Conservation (phyloP, 1,284 basidiomycete species). For the Sutorius eximius region DNA sequence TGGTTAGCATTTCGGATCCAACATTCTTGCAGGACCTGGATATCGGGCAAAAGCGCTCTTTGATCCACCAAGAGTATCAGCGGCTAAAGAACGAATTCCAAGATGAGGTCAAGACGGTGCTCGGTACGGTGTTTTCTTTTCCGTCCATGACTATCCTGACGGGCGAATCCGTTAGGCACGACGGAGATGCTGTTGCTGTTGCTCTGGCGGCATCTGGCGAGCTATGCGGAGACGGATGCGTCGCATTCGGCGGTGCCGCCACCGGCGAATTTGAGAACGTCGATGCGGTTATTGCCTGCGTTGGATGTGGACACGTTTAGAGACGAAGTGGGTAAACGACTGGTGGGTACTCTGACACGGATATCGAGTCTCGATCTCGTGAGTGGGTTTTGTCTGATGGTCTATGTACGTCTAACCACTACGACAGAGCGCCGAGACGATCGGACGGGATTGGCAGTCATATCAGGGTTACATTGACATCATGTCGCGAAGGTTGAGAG, state of each 20-base stretch:
- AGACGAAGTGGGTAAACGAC: constrained; percentile 51
- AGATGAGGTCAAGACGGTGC: constrained; percentile 50
- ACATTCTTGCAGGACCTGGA: constrained; percentile 63
- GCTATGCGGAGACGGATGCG: constrained; percentile 50
- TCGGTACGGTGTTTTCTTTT: constrained; percentile 45
- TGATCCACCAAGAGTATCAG: constrained; percentile 62
- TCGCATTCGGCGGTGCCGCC: constrained; percentile 31
- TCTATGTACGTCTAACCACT: neutral
- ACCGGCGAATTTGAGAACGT: constrained; percentile 38
- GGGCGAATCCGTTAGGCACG: constrained; percentile 49
- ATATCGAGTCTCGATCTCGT: constrained; percentile 55
- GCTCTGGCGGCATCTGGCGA: constrained; percentile 81
- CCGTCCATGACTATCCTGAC: neutral
- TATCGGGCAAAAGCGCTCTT: constrained; percentile 61
- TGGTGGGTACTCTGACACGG: constrained; percentile 51
- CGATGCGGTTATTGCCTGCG: constrained; percentile 55
- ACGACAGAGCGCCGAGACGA: constrained; percentile 33
- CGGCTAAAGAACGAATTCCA: constrained; percentile 46
- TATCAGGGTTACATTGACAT: constrained; percentile 67
- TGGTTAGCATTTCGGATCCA: constrained; percentile 54
- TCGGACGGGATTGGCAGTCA: constrained; percentile 53
- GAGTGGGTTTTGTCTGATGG: constrained; percentile 8
- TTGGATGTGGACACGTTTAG: constrained; percentile 55
- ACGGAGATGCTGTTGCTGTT: constrained; percentile 84
- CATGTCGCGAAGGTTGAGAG: constrained; percentile 64